Percentiles rank a stretch among this genome's conserved stretches.
Evolutionary conservation across 2,329 filamentous ascomycete genomes (phyloP).

Genomic region (Sarocladium brachiariae): DNA sequence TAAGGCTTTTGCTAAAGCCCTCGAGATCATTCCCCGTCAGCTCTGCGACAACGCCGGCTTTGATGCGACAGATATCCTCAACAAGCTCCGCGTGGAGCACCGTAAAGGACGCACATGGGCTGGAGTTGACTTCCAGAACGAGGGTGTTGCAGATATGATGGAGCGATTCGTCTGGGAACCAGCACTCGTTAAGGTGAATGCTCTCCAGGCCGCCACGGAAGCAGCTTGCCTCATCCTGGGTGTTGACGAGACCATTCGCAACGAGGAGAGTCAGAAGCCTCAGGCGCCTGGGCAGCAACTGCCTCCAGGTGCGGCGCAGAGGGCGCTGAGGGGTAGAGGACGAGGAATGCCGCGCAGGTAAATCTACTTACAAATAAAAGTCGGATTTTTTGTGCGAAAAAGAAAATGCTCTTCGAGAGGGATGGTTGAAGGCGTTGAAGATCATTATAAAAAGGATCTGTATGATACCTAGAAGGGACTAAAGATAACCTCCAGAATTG

Average conservation of each 20-base stretch:
- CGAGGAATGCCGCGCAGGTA: constrained; percentile 85
- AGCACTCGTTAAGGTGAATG: constrained; percentile 91
- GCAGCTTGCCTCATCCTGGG: constrained; percentile 91
- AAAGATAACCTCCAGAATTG: constrained; percentile 9
- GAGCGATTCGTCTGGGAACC: constrained; percentile 97
- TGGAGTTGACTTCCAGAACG: constrained; percentile 88
- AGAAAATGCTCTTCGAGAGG: constrained; percentile 9
- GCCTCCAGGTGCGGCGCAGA: constrained; percentile 78
- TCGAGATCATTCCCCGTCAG: constrained; percentile 94
- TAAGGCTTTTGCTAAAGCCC: constrained; percentile 94
- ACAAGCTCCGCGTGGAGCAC: constrained; percentile 93
- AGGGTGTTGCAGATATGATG: constrained; percentile 92
- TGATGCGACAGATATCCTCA: constrained; percentile 95
- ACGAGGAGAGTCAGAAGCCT: constrained; percentile 83
- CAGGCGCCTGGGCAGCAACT: constrained; percentile 72
- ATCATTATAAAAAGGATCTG: constrained; percentile 22
- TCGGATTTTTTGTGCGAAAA: constrained; percentile 9
- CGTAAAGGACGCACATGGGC: constrained; percentile 89
- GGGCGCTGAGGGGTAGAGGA: constrained; percentile 75
- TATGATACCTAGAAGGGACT: constrained; percentile 25
- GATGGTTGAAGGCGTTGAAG: constrained; percentile 15
- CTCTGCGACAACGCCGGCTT: constrained; percentile 98
- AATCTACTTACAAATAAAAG: constrained; percentile 11
- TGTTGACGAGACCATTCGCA: constrained; percentile 97
- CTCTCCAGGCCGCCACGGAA: constrained; percentile 91